phyloP scores from a whole-genome alignment of 2,329 filamentous ascomycete species.

The Pseudogymnoascus sp. region DNA sequence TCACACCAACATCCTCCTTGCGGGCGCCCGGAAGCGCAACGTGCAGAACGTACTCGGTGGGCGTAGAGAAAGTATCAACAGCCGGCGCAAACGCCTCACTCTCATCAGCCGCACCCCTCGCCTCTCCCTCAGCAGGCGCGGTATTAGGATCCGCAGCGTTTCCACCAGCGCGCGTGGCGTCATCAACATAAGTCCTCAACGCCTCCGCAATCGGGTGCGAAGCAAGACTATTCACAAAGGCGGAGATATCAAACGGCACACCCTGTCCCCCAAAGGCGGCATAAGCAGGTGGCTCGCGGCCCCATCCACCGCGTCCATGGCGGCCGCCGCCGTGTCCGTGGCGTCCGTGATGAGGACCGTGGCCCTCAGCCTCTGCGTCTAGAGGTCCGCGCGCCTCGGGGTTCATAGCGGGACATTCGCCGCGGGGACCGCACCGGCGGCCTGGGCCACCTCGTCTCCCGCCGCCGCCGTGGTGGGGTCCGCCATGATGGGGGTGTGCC shows the following conservation, averaged over 20 bases:
- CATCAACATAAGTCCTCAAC: slow-evolving; percentile 21
- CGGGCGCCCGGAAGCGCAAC: slow-evolving; percentile 66
- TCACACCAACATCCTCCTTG: slow-evolving; percentile 69
- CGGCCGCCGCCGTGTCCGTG: slow-evolving; percentile 3
- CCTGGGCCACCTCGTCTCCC: not conserved
- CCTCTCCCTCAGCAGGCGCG: slow-evolving; percentile 9
- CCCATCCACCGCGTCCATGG: not conserved
- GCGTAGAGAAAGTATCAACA: slow-evolving; percentile 67
- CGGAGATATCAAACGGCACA: slow-evolving; percentile 22
- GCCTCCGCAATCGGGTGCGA: slow-evolving; percentile 24
- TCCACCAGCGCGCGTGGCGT: slow-evolving; percentile 14
- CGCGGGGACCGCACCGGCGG: not conserved
- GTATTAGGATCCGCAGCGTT: slow-evolving; percentile 17
- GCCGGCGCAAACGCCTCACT: slow-evolving; percentile 49
- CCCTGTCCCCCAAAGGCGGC: slow-evolving; percentile 16
- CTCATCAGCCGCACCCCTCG: slow-evolving; percentile 17
- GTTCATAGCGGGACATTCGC: not conserved
- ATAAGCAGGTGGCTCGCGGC: slow-evolving; percentile 17
- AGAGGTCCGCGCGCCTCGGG: too few species aligned
- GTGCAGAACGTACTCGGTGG: slow-evolving; percentile 58
- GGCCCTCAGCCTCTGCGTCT: not conserved
- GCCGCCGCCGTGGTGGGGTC: not conserved
- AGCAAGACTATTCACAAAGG: slow-evolving; percentile 20
- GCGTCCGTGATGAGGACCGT: not conserved
- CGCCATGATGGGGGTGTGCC: not conserved